A percentile compares a stretch with the other conserved stretches of the same genome.
Conservation (phyloP, 495 filamentous ascomycete species). For the Talaromyces liani region DNA sequence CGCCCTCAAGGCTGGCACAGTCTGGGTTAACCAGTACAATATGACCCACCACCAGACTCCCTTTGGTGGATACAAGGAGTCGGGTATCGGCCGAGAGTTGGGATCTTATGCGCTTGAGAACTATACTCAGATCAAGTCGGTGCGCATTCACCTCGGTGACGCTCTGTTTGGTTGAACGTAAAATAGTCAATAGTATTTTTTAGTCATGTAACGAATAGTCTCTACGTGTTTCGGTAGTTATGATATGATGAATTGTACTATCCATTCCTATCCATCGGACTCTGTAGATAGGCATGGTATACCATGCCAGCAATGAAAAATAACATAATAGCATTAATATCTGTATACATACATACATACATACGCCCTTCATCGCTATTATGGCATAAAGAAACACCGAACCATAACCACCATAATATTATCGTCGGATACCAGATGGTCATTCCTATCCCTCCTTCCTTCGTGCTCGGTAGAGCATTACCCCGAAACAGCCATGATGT, state of each 20-base stretch:
- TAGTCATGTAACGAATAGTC: background rate
- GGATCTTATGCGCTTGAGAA: conserved; percentile 89
- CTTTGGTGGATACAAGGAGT: conserved; percentile 92
- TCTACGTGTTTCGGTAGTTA: background rate
- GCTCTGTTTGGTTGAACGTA: conserved; percentile 5
- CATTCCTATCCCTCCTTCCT: background rate
- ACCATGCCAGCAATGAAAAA: background rate
- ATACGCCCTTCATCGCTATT: background rate
- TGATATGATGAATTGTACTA: background rate
- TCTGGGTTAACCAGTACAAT: conserved; percentile 96
- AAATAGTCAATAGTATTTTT: background rate
- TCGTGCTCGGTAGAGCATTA: background rate
- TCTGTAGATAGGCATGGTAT: too few relatives aligned
- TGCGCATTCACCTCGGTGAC: conserved; percentile 20
- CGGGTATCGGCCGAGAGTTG: conserved; percentile 88
- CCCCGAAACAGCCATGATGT: background rate
- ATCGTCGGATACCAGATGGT: too few relatives aligned
- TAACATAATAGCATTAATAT: background rate
- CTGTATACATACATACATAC: background rate
- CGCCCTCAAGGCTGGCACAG: conserved; percentile 76
- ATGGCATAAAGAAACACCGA: background rate
- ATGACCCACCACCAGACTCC: conserved; percentile 72
- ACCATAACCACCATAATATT: background rate
- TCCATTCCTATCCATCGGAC: background rate
- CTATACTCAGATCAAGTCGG: conserved; percentile 79